Evolutionary conservation across 1,139 yeast genomes (phyloP).

Genomic region (Saccharomyces hybrid): DNA sequence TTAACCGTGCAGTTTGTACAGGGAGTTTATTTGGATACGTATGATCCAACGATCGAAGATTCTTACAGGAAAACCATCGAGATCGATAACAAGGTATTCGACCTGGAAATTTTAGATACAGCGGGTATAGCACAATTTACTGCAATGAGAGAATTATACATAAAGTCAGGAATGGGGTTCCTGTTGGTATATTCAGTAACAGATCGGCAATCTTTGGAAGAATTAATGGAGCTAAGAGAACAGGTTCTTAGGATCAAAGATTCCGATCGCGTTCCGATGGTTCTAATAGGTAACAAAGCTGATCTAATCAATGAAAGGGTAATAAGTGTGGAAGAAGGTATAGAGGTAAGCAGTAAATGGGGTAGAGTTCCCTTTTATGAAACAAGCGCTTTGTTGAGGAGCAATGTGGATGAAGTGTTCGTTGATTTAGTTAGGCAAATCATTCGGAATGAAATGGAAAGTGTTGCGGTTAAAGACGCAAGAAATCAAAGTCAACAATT

Average conservation of each 20-base stretch:
- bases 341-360: slow-evolving; percentile 74
- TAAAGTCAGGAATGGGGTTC: slow-evolving; percentile 80
- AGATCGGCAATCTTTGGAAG: slow-evolving; percentile 76
- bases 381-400: slow-evolving; percentile 85
- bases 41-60: slow-evolving; percentile 97
- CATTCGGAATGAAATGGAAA: slow-evolving; percentile 54
- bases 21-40: slow-evolving; percentile 86
- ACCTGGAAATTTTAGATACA: slow-evolving; percentile 87
- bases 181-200: slow-evolving; percentile 84
- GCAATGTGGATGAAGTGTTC: slow-evolving; percentile 87
- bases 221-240: slow-evolving; percentile 36
- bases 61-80: slow-evolving; percentile 88
- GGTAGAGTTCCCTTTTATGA: slow-evolving; percentile 88
- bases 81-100: slow-evolving; percentile 86
- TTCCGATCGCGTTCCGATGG: slow-evolving; percentile 66
- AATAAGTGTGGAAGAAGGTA: slow-evolving; percentile 72
- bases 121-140: slow-evolving; percentile 98
- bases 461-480: slow-evolving; percentile 14
- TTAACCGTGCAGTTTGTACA: slow-evolving; percentile 86
- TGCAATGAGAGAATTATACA: slow-evolving; percentile 89
- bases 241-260: slow-evolving; percentile 59
- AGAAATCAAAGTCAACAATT: slow-evolving; percentile 6
- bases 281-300: slow-evolving; percentile 80
- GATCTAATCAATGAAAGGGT: slow-evolving; percentile 73
- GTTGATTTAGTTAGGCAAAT: slow-evolving; percentile 84